Evolutionary conservation across 306 rosid genomes (phyloP).

Genomic region (Lathyrus tuberosus): DNA sequence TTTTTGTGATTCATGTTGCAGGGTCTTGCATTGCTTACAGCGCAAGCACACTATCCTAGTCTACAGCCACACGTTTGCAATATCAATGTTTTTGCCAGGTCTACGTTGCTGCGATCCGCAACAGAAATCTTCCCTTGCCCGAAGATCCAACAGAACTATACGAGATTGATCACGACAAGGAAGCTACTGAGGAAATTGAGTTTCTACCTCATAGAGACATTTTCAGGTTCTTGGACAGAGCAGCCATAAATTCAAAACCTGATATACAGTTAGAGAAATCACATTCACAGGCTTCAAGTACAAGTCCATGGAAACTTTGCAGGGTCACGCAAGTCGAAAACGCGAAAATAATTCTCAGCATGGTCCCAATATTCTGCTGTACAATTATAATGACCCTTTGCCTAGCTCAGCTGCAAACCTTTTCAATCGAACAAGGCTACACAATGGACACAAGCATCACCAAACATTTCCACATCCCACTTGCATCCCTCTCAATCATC

Average conservation of each 20-base stretch:
- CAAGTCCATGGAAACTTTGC: conserved; percentile 79
- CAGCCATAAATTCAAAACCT: conserved; percentile 58
- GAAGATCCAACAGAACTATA: conserved; percentile 66
- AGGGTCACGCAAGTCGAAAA: conserved; percentile 96
- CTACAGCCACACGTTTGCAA: conserved; percentile 68
- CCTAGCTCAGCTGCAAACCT: conserved; percentile 92
- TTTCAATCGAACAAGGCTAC: conserved; percentile 78
- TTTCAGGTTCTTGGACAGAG: conserved; percentile 88
- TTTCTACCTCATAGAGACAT: conserved; percentile 72
- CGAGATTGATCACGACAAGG: conserved; percentile 67
- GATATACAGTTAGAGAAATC: conserved; percentile 37
- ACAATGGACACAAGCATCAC: conserved; percentile 78
- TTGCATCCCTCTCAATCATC: conserved; percentile 84
- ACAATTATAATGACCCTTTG: conserved; percentile 95
- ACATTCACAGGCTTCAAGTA: not conserved
- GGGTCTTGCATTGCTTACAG: conserved; percentile 69
- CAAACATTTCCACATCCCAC: conserved; percentile 69
- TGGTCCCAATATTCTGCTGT: conserved; percentile 84
- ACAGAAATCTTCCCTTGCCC: conserved; percentile 74
- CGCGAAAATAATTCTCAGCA: conserved; percentile 69
- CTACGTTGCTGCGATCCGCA: conserved; percentile 77
- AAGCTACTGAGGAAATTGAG: conserved; percentile 61
- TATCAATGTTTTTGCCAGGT: conserved; percentile 57
- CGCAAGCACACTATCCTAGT: conserved; percentile 72
- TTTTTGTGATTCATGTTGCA: conserved; percentile 25